phyloP scores from a whole-genome alignment of 345 rosid genomes.

The Rhizophora apiculata region DNA sequence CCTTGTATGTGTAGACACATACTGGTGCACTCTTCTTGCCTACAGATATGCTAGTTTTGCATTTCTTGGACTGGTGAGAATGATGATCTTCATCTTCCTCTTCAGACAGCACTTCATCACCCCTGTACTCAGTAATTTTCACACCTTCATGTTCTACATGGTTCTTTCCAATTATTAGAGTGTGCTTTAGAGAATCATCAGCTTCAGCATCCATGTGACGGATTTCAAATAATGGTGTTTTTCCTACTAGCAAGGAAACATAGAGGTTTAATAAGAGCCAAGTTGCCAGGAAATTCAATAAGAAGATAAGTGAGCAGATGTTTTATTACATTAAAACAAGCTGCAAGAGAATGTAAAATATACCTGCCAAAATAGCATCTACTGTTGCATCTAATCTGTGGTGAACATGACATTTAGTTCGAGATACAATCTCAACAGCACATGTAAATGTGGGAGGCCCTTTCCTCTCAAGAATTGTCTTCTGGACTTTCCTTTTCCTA shows the following conservation, averaged over 20 bases:
- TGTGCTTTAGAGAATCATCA: constrained; percentile 37
- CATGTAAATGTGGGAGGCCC: constrained; percentile 84
- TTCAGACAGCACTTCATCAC: constrained; percentile 43
- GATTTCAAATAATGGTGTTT: constrained; percentile 66
- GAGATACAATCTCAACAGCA: constrained; percentile 87
- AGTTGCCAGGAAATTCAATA: constrained; percentile 5
- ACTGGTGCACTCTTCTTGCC: constrained; percentile 50
- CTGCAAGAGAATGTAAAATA: constrained; percentile 8
- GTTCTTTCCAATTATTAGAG: constrained; percentile 29
- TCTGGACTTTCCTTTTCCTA: constrained; percentile 86
- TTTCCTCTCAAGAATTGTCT: constrained; percentile 92
- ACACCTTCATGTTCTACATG: constrained; percentile 36
- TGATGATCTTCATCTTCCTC: constrained; percentile 50
- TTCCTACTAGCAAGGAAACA: constrained; percentile 44
- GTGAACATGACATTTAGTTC: constrained; percentile 78
- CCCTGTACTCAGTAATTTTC: constrained; percentile 23
- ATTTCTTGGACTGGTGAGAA: constrained; percentile 30
- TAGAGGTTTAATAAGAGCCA: constrained; percentile 2
- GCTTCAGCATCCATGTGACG: constrained; percentile 56
- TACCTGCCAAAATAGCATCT: constrained; percentile 86
- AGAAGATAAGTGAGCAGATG: neutral
- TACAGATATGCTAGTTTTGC: constrained; percentile 29
- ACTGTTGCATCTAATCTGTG: constrained; percentile 82
- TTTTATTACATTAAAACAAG: neutral
- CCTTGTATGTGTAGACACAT: constrained; percentile 72